phyloP scores from a whole-genome alignment of 768 basidiomycete species.

The Tubosaeta sp. region DNA sequence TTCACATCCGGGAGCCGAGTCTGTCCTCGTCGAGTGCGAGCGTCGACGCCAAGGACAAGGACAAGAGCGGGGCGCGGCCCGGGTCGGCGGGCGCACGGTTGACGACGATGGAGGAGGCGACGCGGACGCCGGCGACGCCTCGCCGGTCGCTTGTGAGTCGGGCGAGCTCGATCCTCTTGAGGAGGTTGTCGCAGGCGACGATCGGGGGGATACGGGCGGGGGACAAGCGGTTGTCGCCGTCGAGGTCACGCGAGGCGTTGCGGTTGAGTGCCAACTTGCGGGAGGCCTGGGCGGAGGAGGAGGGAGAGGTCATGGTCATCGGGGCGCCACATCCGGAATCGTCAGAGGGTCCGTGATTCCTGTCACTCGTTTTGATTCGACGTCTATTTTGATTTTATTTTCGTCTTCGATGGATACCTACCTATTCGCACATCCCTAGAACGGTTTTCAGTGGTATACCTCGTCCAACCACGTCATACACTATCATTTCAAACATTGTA shows the following conservation, averaged over 20 bases:
- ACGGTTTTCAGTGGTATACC: too few species aligned
- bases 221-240: background rate
- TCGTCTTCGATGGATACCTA: too few species aligned
- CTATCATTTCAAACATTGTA: too few species aligned
- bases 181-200: slow-evolving; percentile 21
- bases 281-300: background rate
- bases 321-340: slow-evolving; percentile 7
- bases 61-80: slow-evolving; percentile 5
- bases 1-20: slow-evolving; percentile 6
- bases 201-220: background rate
- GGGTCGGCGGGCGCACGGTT: slow-evolving; percentile 24
- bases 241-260: slow-evolving; percentile 1
- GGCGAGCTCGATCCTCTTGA: slow-evolving; percentile 25
- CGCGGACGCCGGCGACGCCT: background rate
- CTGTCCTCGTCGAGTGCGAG: background rate
- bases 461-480: too few species aligned
- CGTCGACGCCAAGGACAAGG: background rate
- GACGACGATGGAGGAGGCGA: slow-evolving; percentile 4
- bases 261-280: background rate
- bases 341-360: slow-evolving; percentile 5
- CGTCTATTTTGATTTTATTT: too few species aligned
- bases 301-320: slow-evolving; percentile 20
- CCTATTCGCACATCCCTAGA: too few species aligned
- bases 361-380: background rate
- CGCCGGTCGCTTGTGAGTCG: slow-evolving; percentile 22